Evolutionary conservation across 768 basidiomycete species (phyloP).

Genomic region (Fomitopsis pulvina): DNA sequence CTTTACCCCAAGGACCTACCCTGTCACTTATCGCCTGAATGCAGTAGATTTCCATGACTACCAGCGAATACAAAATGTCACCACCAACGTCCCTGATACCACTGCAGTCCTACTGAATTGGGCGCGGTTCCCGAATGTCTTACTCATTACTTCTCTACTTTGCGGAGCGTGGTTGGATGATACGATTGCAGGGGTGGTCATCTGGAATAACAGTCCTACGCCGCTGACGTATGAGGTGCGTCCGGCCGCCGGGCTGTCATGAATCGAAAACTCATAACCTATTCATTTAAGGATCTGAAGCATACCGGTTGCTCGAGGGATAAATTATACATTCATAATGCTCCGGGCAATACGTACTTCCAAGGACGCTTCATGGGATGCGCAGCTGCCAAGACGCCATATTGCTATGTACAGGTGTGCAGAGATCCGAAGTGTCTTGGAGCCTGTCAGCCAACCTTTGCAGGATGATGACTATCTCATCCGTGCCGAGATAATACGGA

Average conservation of each 20-base stretch:
- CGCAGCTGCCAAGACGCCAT: slow-evolving; percentile 39
- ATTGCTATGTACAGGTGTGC: slow-evolving; percentile 58
- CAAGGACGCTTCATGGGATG: slow-evolving; percentile 59
- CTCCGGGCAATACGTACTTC: slow-evolving; percentile 51
- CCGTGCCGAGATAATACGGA: slow-evolving; percentile 46
- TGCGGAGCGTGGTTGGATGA: slow-evolving; percentile 41
- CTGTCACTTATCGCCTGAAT: slow-evolving; percentile 10
- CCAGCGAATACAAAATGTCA: slow-evolving; percentile 10
- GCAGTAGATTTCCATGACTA: slow-evolving; percentile 5
- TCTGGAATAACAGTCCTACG: slow-evolving; percentile 60
- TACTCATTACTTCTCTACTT: slow-evolving; percentile 44
- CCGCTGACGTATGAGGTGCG: slow-evolving; percentile 37
- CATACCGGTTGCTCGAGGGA: slow-evolving; percentile 33
- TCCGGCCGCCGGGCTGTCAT: not conserved
- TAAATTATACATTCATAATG: slow-evolving; percentile 50
- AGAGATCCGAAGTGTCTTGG: not conserved
- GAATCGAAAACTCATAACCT: not conserved
- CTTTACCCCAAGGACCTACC: slow-evolving; percentile 11
- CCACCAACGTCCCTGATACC: slow-evolving; percentile 28
- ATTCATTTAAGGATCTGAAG: slow-evolving; percentile 28
- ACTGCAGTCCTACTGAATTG: slow-evolving; percentile 62
- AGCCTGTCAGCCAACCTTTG: not conserved
- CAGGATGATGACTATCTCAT: slow-evolving; percentile 70
- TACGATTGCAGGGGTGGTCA: slow-evolving; percentile 40
- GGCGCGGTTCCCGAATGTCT: slow-evolving; percentile 58